A percentile compares a stretch with the other conserved stretches of the same genome.
These are phyloP conservation scores for Gelatoporia subvermispora DNA, from an alignment of 768 basidiomycete genomes.

Conservation along the genomic window DNA sequence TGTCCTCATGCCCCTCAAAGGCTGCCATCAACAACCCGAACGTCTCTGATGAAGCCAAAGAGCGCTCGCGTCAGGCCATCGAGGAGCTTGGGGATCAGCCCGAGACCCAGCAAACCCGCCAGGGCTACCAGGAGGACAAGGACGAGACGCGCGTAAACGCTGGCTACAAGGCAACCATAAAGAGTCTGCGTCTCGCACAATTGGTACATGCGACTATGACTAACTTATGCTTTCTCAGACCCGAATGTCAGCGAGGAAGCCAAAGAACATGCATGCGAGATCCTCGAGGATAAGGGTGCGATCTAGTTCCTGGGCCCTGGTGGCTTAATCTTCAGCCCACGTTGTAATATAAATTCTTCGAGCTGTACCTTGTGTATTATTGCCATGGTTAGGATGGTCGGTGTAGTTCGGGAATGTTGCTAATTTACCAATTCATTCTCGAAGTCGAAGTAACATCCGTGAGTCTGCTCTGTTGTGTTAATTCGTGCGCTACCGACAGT, in stretches of 20 bases:
- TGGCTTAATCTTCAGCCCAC: too few relatives aligned
- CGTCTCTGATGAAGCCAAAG: conserved; percentile 28
- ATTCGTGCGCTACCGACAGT: too few relatives aligned
- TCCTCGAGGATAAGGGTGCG: conserved; percentile 19
- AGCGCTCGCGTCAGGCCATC: conserved; percentile 22
- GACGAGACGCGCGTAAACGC: conserved; percentile 20
- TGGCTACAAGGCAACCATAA: conserved; percentile 24
- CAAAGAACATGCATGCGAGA: conserved; percentile 19
- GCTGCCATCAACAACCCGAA: conserved; percentile 26
- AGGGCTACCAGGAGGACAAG: conserved; percentile 12
- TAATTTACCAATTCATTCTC: too few relatives aligned
- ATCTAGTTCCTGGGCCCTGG: too few relatives aligned
- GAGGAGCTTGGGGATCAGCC: conserved; percentile 15
- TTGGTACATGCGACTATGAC: neutral
- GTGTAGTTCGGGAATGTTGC: too few relatives aligned
- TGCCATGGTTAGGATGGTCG: too few relatives aligned
- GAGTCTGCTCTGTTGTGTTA: too few relatives aligned
- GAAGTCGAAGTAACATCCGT: too few relatives aligned
- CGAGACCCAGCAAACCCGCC: conserved; percentile 13
- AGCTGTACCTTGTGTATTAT: too few relatives aligned
- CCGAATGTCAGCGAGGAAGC: conserved; percentile 24
- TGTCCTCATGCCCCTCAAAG: conserved; percentile 4
- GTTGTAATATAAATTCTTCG: too few relatives aligned
- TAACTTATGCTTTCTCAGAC: conserved; percentile 10
- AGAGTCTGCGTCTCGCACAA: conserved; percentile 19